Base-by-base conservation (phyloP, 2,329 filamentous ascomycete species). In the Colletotrichum noveboracense region DNA sequence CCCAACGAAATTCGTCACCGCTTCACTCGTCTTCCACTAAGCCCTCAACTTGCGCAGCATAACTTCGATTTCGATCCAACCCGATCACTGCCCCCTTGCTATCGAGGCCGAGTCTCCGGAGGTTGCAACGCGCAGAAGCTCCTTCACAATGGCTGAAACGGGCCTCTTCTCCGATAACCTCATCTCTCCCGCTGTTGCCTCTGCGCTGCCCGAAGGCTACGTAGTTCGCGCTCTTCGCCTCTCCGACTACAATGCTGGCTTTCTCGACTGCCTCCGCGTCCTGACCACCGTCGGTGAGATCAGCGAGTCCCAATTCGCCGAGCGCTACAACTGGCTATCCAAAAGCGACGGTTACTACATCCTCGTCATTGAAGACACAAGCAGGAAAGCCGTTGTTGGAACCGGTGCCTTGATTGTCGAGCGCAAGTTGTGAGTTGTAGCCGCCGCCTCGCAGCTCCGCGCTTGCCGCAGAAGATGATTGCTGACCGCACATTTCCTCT, bases 211-310 rank as follows among this genome's bases (percentile, higher is more conserved):
- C 58, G 88, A 93, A 79, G 93, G 94, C 80, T 98, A 98, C 89
- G 91, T 89, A 32, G 91, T 98, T 82, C 95, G 97, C 30, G 93
- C 96, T 0, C 89, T 98, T 66, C 92, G 93, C 80, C 91, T 91
- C 79, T 90, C 89, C 80, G 97, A 99, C 86, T 98, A 93, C 86
- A 87, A 91, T 72, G 90, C 89, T 38, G 96, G 96, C 77, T 98
- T 98, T 85, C 93, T 99, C 80, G 95, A 98, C 82, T 96, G 97
- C 76, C 89, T 99, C 78, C 92, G 95, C 61, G 96, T 98, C 48
- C 89, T 99, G 80, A 98, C 97, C 3, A 97, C 95, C 9, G 96
- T 98, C 28, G 97, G 97, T 78, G 95, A 98, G 76, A 93, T 98
- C 79, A 90, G 89, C 64, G 90, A 94, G 83, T 90, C 92, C 75